phyloP scores from a whole-genome alignment of 306 rosid genomes.

The Sechiopsis laciniata region DNA sequence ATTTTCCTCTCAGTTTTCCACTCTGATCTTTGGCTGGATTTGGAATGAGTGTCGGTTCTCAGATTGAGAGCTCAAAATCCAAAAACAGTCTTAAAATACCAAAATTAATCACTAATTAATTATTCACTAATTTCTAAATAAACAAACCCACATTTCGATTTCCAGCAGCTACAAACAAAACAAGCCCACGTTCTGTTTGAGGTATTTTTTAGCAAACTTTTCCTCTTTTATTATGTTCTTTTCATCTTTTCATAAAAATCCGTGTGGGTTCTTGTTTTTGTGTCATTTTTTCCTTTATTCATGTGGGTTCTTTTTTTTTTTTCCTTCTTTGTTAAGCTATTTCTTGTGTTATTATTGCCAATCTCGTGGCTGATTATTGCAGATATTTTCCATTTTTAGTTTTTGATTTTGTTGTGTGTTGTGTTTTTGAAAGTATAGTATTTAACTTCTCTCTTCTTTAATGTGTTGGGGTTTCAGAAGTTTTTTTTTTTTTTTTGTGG shows the following conservation, averaged over 20 bases:
- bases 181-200: not conserved
- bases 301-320: not conserved
- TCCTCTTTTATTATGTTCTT: not conserved
- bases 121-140: not conserved
- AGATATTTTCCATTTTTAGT: too few relatives aligned
- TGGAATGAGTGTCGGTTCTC: constrained; percentile 50
- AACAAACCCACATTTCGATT: not conserved
- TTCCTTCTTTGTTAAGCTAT: not conserved
- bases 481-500: too few relatives aligned
- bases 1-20: not conserved
- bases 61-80: constrained; percentile 30
- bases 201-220: too few relatives aligned
- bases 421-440: too few relatives aligned
- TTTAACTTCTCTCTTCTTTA: too few relatives aligned
- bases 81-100: not conserved
- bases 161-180: not conserved
- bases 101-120: not conserved
- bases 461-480: too few relatives aligned
- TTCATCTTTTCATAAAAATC: not conserved
- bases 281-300: not conserved
- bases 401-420: too few relatives aligned
- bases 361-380: not conserved
- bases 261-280: constrained; percentile 9
- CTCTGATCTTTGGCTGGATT: not conserved
- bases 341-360: not conserved